Base-by-base conservation (phyloP, 2,329 filamentous ascomycete genomes). In the Diaporthe citrichinensis region DNA sequence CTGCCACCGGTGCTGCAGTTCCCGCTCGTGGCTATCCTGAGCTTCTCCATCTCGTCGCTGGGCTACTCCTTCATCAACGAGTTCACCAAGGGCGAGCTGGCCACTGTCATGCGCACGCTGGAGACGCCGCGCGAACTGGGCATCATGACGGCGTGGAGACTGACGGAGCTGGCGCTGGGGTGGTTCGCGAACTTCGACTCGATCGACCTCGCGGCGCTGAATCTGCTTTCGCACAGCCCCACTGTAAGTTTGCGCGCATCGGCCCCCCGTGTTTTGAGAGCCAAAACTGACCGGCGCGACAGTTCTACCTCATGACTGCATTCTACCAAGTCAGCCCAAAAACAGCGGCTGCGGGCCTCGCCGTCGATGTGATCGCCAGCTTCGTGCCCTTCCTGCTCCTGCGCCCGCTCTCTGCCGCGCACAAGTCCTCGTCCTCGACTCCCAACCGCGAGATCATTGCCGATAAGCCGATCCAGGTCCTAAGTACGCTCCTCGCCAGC, bases 121-220 rank as follows among this genome's bases (percentile, higher is more conserved):
- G 90, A 93, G 69, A 88, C 89, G 71, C 91, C 90, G 87, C 84
- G 85, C 81, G 91, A 94, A 81, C 88, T 95, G 39, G 87, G 84
- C 8, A 86, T 87, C 44, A 79, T 91, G 78, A 84, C 86, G 1
- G 85, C 84, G 17, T 92, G 90, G 90, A 88, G 87, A 82, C 81
- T 89, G 90, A 91, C 92, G 62, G 92, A 95, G 82, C 87, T 98
- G 72, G 91, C 87, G 34, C 81, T 96, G 62, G 93, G 91, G 62
- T 98, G 95, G 95, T 90, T 90, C 79, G 87, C 92, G 58, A 88
- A 92, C 77, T 94, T 94, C 82, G 95, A 97, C 83, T 92, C 93
- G 84, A 88, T 91, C 82, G 93, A 95, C 82, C 86, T 94, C 69
- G 90, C 90, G 15, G 88, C 91, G 62, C 86, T 95, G 81, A 90